These are phyloP conservation scores for Solanum sejunctum DNA, from an alignment of 257 asterid species.

Conservation along the genomic window DNA sequence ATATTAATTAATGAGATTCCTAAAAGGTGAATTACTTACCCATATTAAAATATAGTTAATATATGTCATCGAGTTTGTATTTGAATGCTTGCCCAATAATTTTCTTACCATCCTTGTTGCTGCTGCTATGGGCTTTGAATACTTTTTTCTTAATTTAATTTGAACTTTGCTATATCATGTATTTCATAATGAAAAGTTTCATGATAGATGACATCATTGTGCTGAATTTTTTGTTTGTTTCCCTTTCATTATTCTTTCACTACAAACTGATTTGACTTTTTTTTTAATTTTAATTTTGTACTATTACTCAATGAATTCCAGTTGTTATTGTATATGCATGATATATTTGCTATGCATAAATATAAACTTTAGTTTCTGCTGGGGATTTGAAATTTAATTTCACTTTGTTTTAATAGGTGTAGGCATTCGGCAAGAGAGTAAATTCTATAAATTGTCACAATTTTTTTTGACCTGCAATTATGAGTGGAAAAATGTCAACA, in stretches of 20 bases:
- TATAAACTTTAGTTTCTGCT: too few relatives aligned
- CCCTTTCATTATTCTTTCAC: not conserved
- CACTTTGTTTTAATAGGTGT: slow-evolving; percentile 1
- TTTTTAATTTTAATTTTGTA: not conserved
- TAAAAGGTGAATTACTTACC: not conserved
- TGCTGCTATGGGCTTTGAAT: not conserved
- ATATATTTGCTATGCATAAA: not conserved
- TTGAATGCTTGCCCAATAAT: not conserved
- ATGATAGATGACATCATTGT: not conserved
- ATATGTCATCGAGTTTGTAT: not conserved
- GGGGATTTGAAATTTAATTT: not conserved
- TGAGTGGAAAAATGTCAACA: slow-evolving; percentile 46
- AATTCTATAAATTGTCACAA: not conserved
- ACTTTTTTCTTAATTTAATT: not conserved
- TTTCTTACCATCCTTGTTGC: not conserved
- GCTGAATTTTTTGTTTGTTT: not conserved
- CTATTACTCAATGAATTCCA: not conserved
- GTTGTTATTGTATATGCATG: not conserved
- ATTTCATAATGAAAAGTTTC: not conserved
- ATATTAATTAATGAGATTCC: not conserved
- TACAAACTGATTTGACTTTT: not conserved
- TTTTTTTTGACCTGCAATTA: slow-evolving; percentile 4
- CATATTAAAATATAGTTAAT: not conserved
- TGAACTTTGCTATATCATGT: not conserved
- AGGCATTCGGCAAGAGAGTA: slow-evolving; percentile 5